Evolutionary conservation across 495 filamentous ascomycete species (phyloP).

Genomic region (Hyaloscypha finlandica): DNA sequence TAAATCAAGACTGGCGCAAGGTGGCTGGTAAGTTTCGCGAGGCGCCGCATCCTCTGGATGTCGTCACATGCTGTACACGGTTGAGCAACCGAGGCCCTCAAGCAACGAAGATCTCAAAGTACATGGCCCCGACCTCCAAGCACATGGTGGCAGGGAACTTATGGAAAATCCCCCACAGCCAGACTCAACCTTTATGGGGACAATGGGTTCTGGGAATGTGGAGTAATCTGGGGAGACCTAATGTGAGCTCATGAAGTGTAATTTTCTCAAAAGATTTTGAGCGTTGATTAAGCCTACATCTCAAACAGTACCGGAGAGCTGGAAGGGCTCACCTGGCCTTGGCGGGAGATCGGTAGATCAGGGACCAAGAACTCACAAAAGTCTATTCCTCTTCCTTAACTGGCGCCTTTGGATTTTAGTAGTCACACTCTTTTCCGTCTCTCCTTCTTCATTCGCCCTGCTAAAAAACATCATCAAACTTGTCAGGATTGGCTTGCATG

Average conservation of each 20-base stretch:
- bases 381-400: background rate
- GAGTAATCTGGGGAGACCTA: background rate
- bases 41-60: background rate
- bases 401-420: background rate
- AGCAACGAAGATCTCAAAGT: background rate
- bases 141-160: background rate
- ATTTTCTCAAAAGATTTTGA: background rate
- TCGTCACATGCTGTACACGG: background rate
- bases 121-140: background rate
- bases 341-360: background rate
- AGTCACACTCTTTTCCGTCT: background rate
- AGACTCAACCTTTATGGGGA: background rate
- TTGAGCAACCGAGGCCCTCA: background rate
- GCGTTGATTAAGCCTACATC: background rate
- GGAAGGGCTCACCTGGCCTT: background rate
- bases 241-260: background rate
- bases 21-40: background rate
- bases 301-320: background rate
- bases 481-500: background rate
- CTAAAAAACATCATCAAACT: background rate
- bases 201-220: background rate
- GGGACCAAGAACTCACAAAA: background rate
- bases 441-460: background rate
- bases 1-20: background rate
- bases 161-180: background rate